Evolutionary conservation across 805 yeast species (phyloP).

Genomic region (Ogataea pilisensis): DNA sequence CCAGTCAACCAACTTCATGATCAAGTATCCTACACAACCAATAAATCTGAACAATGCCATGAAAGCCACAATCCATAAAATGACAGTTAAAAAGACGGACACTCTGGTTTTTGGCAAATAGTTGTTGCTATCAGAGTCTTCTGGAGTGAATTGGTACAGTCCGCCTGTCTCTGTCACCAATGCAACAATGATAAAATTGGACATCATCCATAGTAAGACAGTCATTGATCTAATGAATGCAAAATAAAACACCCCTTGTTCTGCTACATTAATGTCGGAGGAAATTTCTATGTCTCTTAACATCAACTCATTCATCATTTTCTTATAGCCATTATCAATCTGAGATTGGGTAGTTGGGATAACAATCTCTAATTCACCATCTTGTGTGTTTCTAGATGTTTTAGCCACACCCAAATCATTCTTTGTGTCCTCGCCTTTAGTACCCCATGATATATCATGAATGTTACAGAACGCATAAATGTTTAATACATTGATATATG

Average conservation of each 20-base stretch:
- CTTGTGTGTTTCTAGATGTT: slow-evolving; percentile 42
- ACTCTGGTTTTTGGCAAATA: slow-evolving; percentile 40
- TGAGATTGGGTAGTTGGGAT: slow-evolving; percentile 75
- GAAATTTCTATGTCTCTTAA: slow-evolving; percentile 30
- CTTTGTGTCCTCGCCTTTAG: slow-evolving; percentile 74
- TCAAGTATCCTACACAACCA: slow-evolving; percentile 65
- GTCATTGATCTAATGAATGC: slow-evolving; percentile 88
- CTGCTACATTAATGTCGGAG: slow-evolving; percentile 34
- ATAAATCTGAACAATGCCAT: slow-evolving; percentile 79
- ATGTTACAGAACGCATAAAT: slow-evolving; percentile 95
- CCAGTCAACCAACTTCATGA: slow-evolving; percentile 25
- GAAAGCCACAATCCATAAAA: slow-evolving; percentile 90
- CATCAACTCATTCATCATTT: slow-evolving; percentile 57
- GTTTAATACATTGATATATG: slow-evolving; percentile 85
- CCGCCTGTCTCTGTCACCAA: slow-evolving; percentile 86
- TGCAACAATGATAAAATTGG: slow-evolving; percentile 78
- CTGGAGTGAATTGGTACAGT: slow-evolving; percentile 42
- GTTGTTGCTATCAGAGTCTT: slow-evolving; percentile 29
- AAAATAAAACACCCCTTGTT: slow-evolving; percentile 69
- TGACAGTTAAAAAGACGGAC: slow-evolving; percentile 70
- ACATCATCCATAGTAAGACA: slow-evolving; percentile 83
- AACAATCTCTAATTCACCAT: slow-evolving; percentile 63
- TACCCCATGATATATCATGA: slow-evolving; percentile 97
- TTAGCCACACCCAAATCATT: slow-evolving; percentile 83
- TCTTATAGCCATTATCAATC: slow-evolving; percentile 68